phyloP scores from a whole-genome alignment of 169 alveolate genomes.

The Eimeria tenella region DNA sequence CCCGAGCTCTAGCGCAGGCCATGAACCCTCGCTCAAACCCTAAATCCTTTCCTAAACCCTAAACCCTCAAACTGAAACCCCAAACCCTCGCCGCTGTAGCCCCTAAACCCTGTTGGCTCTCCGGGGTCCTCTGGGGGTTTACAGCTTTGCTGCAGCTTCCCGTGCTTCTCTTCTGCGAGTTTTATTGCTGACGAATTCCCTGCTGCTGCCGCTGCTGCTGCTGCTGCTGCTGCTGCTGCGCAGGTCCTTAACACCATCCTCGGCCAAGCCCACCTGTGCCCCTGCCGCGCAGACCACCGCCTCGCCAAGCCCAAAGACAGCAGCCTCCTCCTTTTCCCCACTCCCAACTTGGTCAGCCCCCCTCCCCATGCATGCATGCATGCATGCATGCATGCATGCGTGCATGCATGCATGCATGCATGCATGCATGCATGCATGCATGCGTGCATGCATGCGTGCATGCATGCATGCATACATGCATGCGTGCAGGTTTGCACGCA shows the following conservation, averaged over 20 bases:
- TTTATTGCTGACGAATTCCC: neutral
- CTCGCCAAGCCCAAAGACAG: conserved; percentile 47
- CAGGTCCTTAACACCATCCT: conserved; percentile 42
- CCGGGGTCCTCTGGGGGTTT: too few relatives aligned
- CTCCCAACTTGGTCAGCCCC: conserved; percentile 58
- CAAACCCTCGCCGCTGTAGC: too few relatives aligned
- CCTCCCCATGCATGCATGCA: neutral
- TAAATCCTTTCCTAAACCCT: too few relatives aligned
- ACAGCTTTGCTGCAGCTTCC: neutral
- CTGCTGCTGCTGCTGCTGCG: neutral
- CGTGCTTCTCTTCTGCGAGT: neutral
- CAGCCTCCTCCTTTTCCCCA: conserved; percentile 61
- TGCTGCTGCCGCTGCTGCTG: neutral
- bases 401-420: neutral
- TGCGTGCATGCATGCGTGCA: conserved; percentile 8
- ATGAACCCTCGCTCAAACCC: too few relatives aligned
- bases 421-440: neutral
- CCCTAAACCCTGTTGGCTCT: too few relatives aligned
- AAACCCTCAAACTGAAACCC: too few relatives aligned
- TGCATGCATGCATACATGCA: neutral
- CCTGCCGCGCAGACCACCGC: conserved; percentile 67
- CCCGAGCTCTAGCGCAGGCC: too few relatives aligned
- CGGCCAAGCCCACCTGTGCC: conserved; percentile 74
- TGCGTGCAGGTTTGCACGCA: neutral
- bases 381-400: neutral